Evolutionary conservation across 805 yeast species (phyloP).

Genomic region (Candida khao-thaluensis): DNA sequence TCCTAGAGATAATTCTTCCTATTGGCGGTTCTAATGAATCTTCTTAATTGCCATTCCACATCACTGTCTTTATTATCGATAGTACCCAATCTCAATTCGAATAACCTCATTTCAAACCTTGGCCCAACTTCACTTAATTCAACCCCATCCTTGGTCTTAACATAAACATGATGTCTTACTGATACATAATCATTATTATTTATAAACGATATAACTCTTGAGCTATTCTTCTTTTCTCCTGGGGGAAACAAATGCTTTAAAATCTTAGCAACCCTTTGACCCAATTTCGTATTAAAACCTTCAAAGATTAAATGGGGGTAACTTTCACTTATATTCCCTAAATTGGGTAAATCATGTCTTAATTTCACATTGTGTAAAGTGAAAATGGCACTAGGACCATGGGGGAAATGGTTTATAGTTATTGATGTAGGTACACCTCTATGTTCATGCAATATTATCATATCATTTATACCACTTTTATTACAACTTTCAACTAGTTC

Average conservation of each 20-base stretch:
- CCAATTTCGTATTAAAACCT: conserved; percentile 77
- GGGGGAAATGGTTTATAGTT: conserved; percentile 93
- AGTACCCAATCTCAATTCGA: conserved; percentile 85
- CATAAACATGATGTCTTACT: conserved; percentile 94
- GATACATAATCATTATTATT: conserved; percentile 89
- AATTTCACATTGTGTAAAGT: conserved; percentile 91
- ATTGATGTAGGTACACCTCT: conserved; percentile 97
- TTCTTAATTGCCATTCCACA: conserved; percentile 92
- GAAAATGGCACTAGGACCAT: conserved; percentile 95
- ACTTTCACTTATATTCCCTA: conserved; percentile 87
- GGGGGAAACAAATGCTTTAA: conserved; percentile 93
- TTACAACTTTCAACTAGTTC: conserved; percentile 82
- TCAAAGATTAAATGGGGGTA: conserved; percentile 94
- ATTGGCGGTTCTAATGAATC: conserved; percentile 93
- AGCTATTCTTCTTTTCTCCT: conserved; percentile 87
- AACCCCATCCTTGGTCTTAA: conserved; percentile 80
- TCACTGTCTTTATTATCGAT: conserved; percentile 95
- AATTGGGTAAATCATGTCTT: conserved; percentile 84
- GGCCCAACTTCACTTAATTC: conserved; percentile 98
- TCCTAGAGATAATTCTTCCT: conserved; percentile 76
- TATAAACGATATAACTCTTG: conserved; percentile 90
- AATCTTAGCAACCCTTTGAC: conserved; percentile 75
- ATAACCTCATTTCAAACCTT: conserved; percentile 94
- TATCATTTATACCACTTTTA: conserved; percentile 76
- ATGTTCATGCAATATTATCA: conserved; percentile 88